Base-by-base conservation (phyloP, 768 basidiomycete genomes). In the Hydnomerulius pinastri region DNA sequence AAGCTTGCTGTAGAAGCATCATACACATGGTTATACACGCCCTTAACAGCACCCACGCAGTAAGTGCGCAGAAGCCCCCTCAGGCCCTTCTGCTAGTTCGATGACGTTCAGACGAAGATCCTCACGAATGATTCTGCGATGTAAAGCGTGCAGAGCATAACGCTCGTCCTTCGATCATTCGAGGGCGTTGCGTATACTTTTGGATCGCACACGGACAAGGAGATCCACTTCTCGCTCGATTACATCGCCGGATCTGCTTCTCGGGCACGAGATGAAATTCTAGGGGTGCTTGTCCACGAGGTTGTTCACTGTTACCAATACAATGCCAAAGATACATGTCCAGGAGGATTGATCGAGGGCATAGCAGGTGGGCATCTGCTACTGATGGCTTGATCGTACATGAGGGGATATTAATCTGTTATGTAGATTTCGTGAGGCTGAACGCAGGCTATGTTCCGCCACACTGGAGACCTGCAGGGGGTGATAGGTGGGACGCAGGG, bases 231-330 rank as follows among this genome's bases (percentile, higher is more conserved):
- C 42, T 85, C 87, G 6, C 76, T 86, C 20, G 75, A 83, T 41
- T 80, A 90, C 67, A 76, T 91, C 66, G 68, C 69, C 43, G 70
- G 73, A 45, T 69, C 65, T 28, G 61, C 62, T 12, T 47, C 69
- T 50, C 71, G 74, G 33, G 74, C 80, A 46, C 61, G 68, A 24
- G 76, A 85, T 40, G 89, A 92, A 69, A 83, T 90, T 42, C 55
- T 71, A 35, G 90, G 89, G 4, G 87, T 90, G 3, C 72, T 92
- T 3, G 71, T 78, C 29, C 89, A 88, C 62, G 87, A 92, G 68
- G 77, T 86, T 61, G 88, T 89, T 6, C 90, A 92, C 55, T 90
- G 86, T 60, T 91, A 77, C 63, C 90, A 91, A 61, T 79, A 82
- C 66, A 76, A 87, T 57, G 86, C 77, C 1, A 61, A 70, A 20